Base-by-base conservation (phyloP, 2,329 filamentous ascomycete genomes). In the Metarhizium brunneum region DNA sequence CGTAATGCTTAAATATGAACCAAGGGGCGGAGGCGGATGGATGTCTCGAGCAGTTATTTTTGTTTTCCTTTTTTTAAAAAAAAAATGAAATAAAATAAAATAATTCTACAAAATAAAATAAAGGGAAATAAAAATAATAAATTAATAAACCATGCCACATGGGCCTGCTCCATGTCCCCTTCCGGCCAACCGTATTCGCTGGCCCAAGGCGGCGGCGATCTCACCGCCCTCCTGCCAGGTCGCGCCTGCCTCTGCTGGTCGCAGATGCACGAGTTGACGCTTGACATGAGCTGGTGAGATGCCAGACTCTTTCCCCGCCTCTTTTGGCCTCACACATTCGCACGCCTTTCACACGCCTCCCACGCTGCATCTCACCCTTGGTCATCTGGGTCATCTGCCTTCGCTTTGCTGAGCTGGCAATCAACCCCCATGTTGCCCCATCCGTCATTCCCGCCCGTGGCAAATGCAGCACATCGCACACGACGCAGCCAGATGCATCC, bases 401-500 rank as follows among this genome's bases (percentile, higher is more conserved):
- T 57, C 51, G 56, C 59, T 62, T 60, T 68, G 68, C 66, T 71
- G 68, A 70, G 68, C 57, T 71, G 68, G 67, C 67, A 67, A 58
- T 54, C 60, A 59, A 59, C 62, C 58, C 25, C 57, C 57, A 54
- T 48, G 45, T 20, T 48, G 45, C 57, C 40, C 40, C 59, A 51
- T 53, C 56, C 48, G 40, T 48, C 54, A 53, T 36, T 53, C 57
- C 59, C 25, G 36, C 57, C 55, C 47, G 51, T 54, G 51, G 51
- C 54, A 51, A 54, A 42, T 53, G 51, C 51, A 50, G 16, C n/a
- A 4, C 20, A 47, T 53, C 42, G 51, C 51, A 53, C 51, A 42
- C 45, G 20, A 45, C 11, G 38, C 53, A 55, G 35, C 47, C 49
- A 52, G 32, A 53, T 47, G 52, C 52, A 53, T 40, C 52, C 52